phyloP scores from a whole-genome alignment of 163 green algal species.

The Scenedesmus sp. region DNA sequence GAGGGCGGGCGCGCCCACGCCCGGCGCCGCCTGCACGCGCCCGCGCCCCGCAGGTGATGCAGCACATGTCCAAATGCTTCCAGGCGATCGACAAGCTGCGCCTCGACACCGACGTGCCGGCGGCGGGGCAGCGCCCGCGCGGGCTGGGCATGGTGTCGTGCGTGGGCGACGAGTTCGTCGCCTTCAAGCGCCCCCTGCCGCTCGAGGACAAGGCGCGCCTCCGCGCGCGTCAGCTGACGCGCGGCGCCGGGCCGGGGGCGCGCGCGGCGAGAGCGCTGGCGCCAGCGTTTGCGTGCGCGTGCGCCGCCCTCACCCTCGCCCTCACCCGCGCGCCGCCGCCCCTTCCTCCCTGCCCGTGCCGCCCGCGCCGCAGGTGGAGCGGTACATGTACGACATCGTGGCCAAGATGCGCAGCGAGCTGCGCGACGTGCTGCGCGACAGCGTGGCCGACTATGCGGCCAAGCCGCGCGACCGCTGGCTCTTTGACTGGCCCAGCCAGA shows the following conservation, averaged over 20 bases:
- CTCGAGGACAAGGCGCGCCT: constrained; percentile 79
- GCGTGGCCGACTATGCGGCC: constrained; percentile 76
- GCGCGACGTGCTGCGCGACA: constrained; percentile 69
- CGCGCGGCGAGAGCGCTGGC: no score
- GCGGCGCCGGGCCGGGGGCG: no score
- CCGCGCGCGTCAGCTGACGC: neutral
- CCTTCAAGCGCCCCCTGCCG: constrained; percentile 70
- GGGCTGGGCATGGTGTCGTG: constrained; percentile 85
- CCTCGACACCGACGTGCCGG: constrained; percentile 70
- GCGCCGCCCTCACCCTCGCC: no score
- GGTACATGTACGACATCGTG: constrained; percentile 89
- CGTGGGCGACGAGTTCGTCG: constrained; percentile 83
- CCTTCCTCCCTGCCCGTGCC: neutral
- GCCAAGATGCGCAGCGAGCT: constrained; percentile 86
- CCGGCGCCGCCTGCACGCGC: no score
- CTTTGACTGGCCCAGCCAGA: constrained; percentile 88
- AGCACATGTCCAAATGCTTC: constrained; percentile 90
- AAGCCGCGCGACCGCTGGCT: constrained; percentile 82
- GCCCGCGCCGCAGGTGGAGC: constrained; percentile 78
- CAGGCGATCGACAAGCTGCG: constrained; percentile 87
- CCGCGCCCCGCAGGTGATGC: constrained; percentile 81
- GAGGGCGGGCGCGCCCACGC: no score
- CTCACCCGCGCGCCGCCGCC: no score
- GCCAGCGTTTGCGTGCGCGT: no score
- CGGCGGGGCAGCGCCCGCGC: constrained; percentile 65